Conservation (phyloP, 768 basidiomycete species). For the Lanmaoa rubissima region DNA sequence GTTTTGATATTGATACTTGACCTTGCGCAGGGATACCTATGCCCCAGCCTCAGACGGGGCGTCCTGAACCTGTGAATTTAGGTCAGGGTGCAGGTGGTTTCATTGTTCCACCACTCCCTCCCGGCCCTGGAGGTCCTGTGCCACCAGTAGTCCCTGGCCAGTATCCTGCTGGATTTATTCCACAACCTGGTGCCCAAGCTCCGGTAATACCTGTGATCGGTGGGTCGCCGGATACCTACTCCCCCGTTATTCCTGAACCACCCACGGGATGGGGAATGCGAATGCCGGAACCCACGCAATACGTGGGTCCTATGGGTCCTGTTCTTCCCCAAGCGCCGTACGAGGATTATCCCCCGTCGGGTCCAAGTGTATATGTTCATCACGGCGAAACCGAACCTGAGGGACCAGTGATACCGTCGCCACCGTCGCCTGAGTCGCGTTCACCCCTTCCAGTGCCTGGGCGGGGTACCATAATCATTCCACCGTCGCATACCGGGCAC, state of each 20-base stretch:
- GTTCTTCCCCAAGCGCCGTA: slow-evolving; percentile 36
- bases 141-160: slow-evolving; percentile 14
- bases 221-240: slow-evolving; percentile 1
- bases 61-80: neutral
- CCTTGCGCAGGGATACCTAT: slow-evolving; percentile 21
- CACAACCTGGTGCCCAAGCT: slow-evolving; percentile 8
- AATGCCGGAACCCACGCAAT: slow-evolving; percentile 26
- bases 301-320: slow-evolving; percentile 17
- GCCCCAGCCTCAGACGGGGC: slow-evolving; percentile 22
- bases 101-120: slow-evolving; percentile 25
- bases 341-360: slow-evolving; percentile 1
- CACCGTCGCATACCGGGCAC: slow-evolving; percentile 3
- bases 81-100: slow-evolving; percentile 15
- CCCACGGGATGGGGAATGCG: slow-evolving; percentile 11
- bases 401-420: slow-evolving; percentile 22
- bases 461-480: slow-evolving; percentile 13
- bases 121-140: slow-evolving; percentile 8
- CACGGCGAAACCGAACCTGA: slow-evolving; percentile 12
- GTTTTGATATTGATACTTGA: neutral
- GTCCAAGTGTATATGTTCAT: slow-evolving; percentile 8
- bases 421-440: slow-evolving; percentile 16
- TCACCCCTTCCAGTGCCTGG: slow-evolving; percentile 22
- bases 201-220: slow-evolving; percentile 25
- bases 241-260: slow-evolving; percentile 29
- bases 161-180: slow-evolving; percentile 26